Percentiles rank a stretch among this genome's conserved stretches.
phyloP scores from a whole-genome alignment of 2,329 filamentous ascomycete species.

The Paecilomyces sp. region DNA sequence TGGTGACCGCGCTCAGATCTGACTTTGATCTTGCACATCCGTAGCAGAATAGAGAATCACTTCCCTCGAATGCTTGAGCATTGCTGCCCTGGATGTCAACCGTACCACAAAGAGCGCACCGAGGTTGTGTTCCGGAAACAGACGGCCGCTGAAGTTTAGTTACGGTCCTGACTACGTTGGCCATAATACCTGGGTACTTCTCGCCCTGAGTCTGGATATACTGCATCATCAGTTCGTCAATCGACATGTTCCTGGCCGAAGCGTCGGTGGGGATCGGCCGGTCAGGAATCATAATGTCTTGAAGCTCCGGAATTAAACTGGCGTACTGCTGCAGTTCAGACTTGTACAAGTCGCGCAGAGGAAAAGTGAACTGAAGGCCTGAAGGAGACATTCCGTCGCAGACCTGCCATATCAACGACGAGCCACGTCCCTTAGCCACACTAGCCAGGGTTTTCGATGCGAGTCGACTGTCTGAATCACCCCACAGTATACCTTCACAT shows the following conservation, averaged over 20 bases:
- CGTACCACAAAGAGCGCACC: slow-evolving; percentile 64
- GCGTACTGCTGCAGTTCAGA: slow-evolving; percentile 69
- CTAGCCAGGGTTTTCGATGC: slow-evolving; percentile 80
- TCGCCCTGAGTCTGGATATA: slow-evolving; percentile 84
- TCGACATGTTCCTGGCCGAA: slow-evolving; percentile 59
- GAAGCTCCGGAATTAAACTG: slow-evolving; percentile 45
- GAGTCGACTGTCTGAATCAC: slow-evolving; percentile 78
- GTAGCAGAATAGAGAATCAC: slow-evolving; percentile 41
- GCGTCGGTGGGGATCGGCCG: slow-evolving; percentile 26
- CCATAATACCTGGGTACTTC: slow-evolving; percentile 83
- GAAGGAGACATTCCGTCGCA: slow-evolving; percentile 63
- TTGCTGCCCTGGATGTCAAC: slow-evolving; percentile 55
- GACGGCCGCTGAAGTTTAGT: slow-evolving; percentile 59
- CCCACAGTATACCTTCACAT: slow-evolving; percentile 70
- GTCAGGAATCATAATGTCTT: slow-evolving; percentile 39
- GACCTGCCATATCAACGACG: slow-evolving; percentile 72
- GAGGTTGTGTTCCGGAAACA: slow-evolving; percentile 20
- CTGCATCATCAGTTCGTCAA: slow-evolving; percentile 81
- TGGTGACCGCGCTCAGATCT: slow-evolving; percentile 11
- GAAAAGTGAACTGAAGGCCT: slow-evolving; percentile 63
- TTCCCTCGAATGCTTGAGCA: slow-evolving; percentile 44
- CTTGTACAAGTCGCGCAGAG: slow-evolving; percentile 75
- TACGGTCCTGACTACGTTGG: slow-evolving; percentile 91
- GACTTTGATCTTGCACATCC: slow-evolving; percentile 37
- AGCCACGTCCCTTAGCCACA: slow-evolving; percentile 85